phyloP scores from a whole-genome alignment of 2,329 filamentous ascomycete species.

The Talaromyces marneffei region DNA sequence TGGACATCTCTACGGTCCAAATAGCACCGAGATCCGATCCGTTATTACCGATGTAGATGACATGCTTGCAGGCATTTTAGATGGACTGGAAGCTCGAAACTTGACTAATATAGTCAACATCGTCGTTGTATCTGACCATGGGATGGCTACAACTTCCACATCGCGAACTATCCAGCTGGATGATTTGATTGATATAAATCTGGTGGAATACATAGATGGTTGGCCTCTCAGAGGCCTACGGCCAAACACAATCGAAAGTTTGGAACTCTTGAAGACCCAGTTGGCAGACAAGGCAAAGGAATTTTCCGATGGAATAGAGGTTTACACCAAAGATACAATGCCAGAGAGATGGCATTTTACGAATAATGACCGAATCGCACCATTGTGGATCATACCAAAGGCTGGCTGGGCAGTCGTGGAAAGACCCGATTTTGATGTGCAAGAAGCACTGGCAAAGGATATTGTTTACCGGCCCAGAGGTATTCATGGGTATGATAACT shows the following conservation, averaged over 20 bases:
- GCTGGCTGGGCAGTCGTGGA: slow-evolving; percentile 88
- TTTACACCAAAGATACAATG: slow-evolving; percentile 85
- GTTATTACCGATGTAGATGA: slow-evolving; percentile 75
- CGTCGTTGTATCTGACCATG: slow-evolving; percentile 94
- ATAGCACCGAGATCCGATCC: slow-evolving; percentile 79
- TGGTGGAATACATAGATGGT: slow-evolving; percentile 81
- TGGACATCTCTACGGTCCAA: slow-evolving; percentile 84
- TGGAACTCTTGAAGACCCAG: slow-evolving; percentile 61
- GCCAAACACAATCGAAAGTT: slow-evolving; percentile 62
- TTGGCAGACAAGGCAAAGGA: slow-evolving; percentile 52
- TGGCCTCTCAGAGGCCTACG: slow-evolving; percentile 91
- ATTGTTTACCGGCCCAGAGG: slow-evolving; percentile 72
- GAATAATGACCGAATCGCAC: slow-evolving; percentile 82
- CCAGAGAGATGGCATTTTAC: slow-evolving; percentile 88
- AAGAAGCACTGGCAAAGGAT: slow-evolving; percentile 58
- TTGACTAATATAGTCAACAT: slow-evolving; percentile 87
- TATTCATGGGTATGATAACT: slow-evolving; percentile 90
- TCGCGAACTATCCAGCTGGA: slow-evolving; percentile 81
- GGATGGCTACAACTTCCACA: slow-evolving; percentile 89
- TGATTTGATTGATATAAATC: slow-evolving; percentile 69
- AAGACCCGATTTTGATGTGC: slow-evolving; percentile 69
- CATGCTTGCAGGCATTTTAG: slow-evolving; percentile 73
- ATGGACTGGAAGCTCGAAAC: slow-evolving; percentile 72
- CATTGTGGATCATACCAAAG: slow-evolving; percentile 88
- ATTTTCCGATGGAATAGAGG: slow-evolving; percentile 61